Conservation (phyloP, 257 asterid species). For the Fraxinus anomala region DNA sequence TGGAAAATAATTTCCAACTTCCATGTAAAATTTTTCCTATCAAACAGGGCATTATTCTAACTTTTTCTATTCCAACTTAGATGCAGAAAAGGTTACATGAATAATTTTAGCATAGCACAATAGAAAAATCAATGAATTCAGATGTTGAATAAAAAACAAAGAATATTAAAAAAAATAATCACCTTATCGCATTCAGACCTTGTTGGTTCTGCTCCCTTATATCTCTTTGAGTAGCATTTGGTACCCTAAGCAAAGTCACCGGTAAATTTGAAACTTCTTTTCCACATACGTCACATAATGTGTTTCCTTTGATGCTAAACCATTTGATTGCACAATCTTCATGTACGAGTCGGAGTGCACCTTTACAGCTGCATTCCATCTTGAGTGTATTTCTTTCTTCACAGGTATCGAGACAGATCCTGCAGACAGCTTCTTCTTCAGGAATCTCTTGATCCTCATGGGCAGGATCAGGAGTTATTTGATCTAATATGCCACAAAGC, state of each 20-base stretch:
- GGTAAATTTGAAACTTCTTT: slow-evolving; percentile 84
- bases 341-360: slow-evolving; percentile 73
- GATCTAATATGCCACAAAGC: slow-evolving; percentile 48
- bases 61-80: too few species aligned
- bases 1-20: too few species aligned
- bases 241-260: slow-evolving; percentile 75
- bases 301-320: slow-evolving; percentile 70
- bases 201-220: slow-evolving; percentile 42
- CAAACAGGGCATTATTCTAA: too few species aligned
- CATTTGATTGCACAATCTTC: slow-evolving; percentile 88
- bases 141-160: too few species aligned
- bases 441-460: slow-evolving; percentile 87
- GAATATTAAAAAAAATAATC: neutral
- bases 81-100: too few species aligned
- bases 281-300: slow-evolving; percentile 74
- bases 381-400: slow-evolving; percentile 78
- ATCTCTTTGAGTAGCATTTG: slow-evolving; percentile 39
- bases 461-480: slow-evolving; percentile 58
- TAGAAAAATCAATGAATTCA: too few species aligned
- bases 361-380: slow-evolving; percentile 95
- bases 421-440: slow-evolving; percentile 93
- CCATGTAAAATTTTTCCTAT: too few species aligned
- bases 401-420: slow-evolving; percentile 83
- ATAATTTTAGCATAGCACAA: too few species aligned
- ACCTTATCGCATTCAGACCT: slow-evolving; percentile 46